Evolutionary conservation across 179 eudicot genomes (phyloP).

Genomic region (Drosera spatulata): DNA sequence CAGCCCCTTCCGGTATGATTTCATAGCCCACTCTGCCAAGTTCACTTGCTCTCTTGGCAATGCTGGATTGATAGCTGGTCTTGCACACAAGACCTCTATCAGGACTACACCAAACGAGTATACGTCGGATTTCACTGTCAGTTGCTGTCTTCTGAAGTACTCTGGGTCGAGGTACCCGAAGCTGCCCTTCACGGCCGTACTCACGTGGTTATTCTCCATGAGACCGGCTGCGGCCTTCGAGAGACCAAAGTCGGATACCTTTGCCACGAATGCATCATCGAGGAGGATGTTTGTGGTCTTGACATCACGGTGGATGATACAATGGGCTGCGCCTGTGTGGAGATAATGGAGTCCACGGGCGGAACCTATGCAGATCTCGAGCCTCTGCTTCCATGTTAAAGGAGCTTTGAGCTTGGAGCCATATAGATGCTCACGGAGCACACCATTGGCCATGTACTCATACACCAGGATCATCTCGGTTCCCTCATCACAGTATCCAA

Average conservation of each 20-base stretch:
- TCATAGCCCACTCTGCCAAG: slow-evolving; percentile 94
- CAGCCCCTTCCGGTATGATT: slow-evolving; percentile 59
- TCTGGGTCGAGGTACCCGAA: slow-evolving; percentile 79
- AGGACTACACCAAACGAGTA: slow-evolving; percentile 80
- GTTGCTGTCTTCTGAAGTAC: slow-evolving; percentile 68
- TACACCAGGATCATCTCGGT: slow-evolving; percentile 64
- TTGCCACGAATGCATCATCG: slow-evolving; percentile 59
- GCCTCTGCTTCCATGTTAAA: slow-evolving; percentile 69
- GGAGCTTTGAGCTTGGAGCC: slow-evolving; percentile 41
- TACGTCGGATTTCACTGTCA: slow-evolving; percentile 72
- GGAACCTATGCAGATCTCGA: slow-evolving; percentile 73
- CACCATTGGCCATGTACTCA: slow-evolving; percentile 84
- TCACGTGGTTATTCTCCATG: slow-evolving; percentile 42
- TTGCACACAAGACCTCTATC: slow-evolving; percentile 64
- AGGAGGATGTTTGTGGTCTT: slow-evolving; percentile 81
- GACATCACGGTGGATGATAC: slow-evolving; percentile 87
- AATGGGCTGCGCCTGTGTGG: slow-evolving; percentile 75
- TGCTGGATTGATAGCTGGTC: slow-evolving; percentile 60
- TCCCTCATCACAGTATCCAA: slow-evolving; percentile 1
- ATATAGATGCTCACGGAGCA: slow-evolving; percentile 70
- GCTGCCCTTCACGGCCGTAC: slow-evolving; percentile 80
- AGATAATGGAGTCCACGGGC: slow-evolving; percentile 93
- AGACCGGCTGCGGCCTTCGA: slow-evolving; percentile 56
- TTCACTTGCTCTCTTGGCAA: slow-evolving; percentile 85
- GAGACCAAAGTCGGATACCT: slow-evolving; percentile 89